Evolutionary conservation across 2,329 filamentous ascomycete species (phyloP), one percentile per base, ranked within the genome.

Genomic region (Bipolaris zeicola): DNA sequence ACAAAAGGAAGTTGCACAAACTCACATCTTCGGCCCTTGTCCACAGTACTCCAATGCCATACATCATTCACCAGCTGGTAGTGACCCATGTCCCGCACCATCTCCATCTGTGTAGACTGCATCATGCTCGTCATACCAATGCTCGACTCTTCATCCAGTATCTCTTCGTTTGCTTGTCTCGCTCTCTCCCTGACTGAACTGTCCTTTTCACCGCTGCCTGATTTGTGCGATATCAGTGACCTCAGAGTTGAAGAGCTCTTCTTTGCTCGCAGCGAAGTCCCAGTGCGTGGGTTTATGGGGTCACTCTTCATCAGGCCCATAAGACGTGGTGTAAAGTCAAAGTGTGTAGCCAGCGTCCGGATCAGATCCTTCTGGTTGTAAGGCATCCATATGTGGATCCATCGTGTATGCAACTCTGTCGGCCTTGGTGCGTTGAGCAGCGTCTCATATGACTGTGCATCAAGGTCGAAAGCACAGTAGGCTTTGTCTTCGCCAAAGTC

Each of bases 351-450:
- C 22, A 92, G 38, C 16, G 80, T 76, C 62, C 80, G 78, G 42
- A 92, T 80, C 8, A 83, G 68, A 3, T 83, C 78, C 34, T 77
- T 79, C 64, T 91, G 88, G 16, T 76, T 73, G 64, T 85, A 83
- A 0, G 89, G 89, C 44, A 84, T 81, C 87, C 88, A 92, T 24
- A 92, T 82, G 60, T 92, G 90, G 63, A 92, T 90, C 89, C 89
- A 92, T 72, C 89, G 81, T 3, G 89, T 86, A 57, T 80, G 82
- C 43, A 81, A 76, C 46, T 77, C 79, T 38, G 74, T 76, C 2
- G 82, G 80, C 54, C 81, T 78, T 66, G 83, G 70, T 6, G 67
- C 59, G 31, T 67, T 62, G 11, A 76, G 54, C 14, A 73, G 63
- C 44, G 50, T 74, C 44, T 60, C 77, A 28, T 87, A 71, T 3